Base-by-base conservation (phyloP, 2,329 filamentous ascomycete genomes). In the Microcera coccophila region DNA sequence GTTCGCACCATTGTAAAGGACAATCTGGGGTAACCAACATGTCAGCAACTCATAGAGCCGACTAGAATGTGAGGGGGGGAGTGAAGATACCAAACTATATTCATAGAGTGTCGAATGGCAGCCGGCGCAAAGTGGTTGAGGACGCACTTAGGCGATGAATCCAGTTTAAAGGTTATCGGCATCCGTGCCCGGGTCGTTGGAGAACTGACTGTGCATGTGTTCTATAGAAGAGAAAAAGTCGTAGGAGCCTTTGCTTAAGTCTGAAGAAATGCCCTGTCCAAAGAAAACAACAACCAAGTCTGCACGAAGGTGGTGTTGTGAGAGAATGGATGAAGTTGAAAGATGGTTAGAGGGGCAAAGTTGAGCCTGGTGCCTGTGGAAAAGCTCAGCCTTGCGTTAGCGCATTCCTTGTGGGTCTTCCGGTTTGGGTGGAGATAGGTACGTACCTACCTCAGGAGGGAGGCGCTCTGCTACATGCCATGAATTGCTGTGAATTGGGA, bases 1-100 rank as follows among this genome's bases (percentile, higher is more conserved):
- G 58, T 64, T 24, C 56, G 50, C 29, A 58, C 57, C 62, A 64
- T 64, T 16, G 38, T 40, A 35, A 42, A 21, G 37, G 19, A 26
- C 18, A 15, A 28, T 22, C 44, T 14, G 21, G 33, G 39, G 19
- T 39, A 20, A 36, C 29, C 5, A 32, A 32, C 8, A 19, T 15
- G 17, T 58, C 26, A 57, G 54, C 11, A 32, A 9, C 7, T 26
- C n/a, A n/a, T n/a, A n/a, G n/a, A n/a, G n/a, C n/a, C n/a, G n/a
- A n/a, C n/a, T n/a, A n/a, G n/a, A n/a, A n/a, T n/a, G n/a, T n/a
- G n/a, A n/a, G n/a, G n/a, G n/a, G n/a, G n/a, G n/a, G n/a, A n/a
- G n/a, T n/a, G n/a, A n/a, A n/a, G n/a, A n/a, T n/a, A n/a, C n/a
- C n/a, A n/a, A n/a, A n/a, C n/a, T n/a, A n/a, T n/a, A n/a, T n/a